Base-by-base conservation (phyloP, 371 early-diverging fungal genomes). In the Mucor saturninus region DNA sequence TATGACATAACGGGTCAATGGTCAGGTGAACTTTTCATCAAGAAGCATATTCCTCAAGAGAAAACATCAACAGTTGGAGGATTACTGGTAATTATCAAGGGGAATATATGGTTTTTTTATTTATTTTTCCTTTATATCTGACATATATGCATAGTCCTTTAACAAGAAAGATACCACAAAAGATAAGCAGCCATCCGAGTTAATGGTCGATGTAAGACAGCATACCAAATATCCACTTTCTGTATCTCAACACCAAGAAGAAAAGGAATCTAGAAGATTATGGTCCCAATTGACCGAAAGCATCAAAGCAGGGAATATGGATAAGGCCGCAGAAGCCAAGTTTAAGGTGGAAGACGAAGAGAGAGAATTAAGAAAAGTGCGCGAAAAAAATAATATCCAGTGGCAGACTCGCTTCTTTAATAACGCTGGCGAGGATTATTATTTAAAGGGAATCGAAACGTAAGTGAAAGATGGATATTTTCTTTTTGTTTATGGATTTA, bases 1-100 rank as follows among this genome's bases (percentile, higher is more conserved):
- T 91, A 88, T 61, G 92, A 92, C 11, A 83, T 98, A 53, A 74
- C 81, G 10, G 98, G 98, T 28, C 93, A 92, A 62, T 98, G 98
- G 98, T 85, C 93, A 11, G 89, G 89, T 8, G 83, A 81, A 42
- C 80, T 93, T 28, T 86, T 83, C 54, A 89, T 93, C 49, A 80
- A 77, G 48, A 55, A 69, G 13, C 56, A 61, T 15, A 35, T n/a
- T 8, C 49, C 59, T 26, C 21, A 56, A 14, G 56, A 56, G 35
- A 58, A 39, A 5, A 35, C 31, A 37, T 46, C 54, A 7, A 31
- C 51, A 9, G 54, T 59, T 26, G 49, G 54, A 15, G 58, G 54
- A 37, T 50, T 67, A 29, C 30, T 67, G 62, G 67, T 66, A 61
- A 62, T 26, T 55, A 45, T 15, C 5, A 21, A 48, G 38, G 4